Evolutionary conservation across 2,329 filamentous ascomycete genomes (phyloP).

Genomic region (Leptographium lundbergii): DNA sequence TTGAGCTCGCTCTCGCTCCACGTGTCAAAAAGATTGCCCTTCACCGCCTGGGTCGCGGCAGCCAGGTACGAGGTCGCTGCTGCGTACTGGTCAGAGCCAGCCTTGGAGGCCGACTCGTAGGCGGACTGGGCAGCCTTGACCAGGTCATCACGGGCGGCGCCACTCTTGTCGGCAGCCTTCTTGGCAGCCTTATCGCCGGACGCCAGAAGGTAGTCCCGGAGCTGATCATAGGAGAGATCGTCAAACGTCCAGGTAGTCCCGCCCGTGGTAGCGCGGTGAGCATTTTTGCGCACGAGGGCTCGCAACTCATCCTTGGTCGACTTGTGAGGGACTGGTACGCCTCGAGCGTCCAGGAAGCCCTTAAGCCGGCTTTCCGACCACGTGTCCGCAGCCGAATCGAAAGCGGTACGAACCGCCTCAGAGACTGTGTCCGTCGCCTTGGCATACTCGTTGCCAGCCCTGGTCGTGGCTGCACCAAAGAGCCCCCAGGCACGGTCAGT

Average conservation of each 20-base stretch:
- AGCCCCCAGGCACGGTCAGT: slow-evolving; percentile 43
- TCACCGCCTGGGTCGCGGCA: slow-evolving; percentile 50
- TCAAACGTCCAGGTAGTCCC: slow-evolving; percentile 71
- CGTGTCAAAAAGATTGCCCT: slow-evolving; percentile 54
- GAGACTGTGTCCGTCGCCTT: slow-evolving; percentile 59
- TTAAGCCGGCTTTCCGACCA: slow-evolving; percentile 74
- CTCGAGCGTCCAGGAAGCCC: slow-evolving; percentile 64
- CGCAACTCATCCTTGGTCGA: slow-evolving; percentile 62
- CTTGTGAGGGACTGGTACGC: slow-evolving; percentile 59
- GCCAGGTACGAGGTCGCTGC: slow-evolving; percentile 60
- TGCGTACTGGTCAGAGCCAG: slow-evolving; percentile 46
- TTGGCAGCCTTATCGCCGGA: slow-evolving; percentile 42
- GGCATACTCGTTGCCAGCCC: slow-evolving; percentile 63
- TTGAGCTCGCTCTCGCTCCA: slow-evolving; percentile 68
- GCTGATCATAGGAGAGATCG: slow-evolving; percentile 58
- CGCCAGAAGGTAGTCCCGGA: slow-evolving; percentile 45
- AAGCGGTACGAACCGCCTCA: slow-evolving; percentile 51
- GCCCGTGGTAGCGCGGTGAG: slow-evolving; percentile 54
- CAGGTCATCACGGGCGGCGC: slow-evolving; percentile 60
- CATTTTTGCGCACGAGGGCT: slow-evolving; percentile 59
- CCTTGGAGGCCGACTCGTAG: slow-evolving; percentile 45
- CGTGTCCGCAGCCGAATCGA: slow-evolving; percentile 44
- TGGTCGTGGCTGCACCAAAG: slow-evolving; percentile 61
- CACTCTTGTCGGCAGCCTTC: slow-evolving; percentile 48
- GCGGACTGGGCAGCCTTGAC: slow-evolving; percentile 49